Evolutionary conservation across 2,329 filamentous ascomycete genomes (phyloP).

Genomic region (Neonectria neomacrospora): DNA sequence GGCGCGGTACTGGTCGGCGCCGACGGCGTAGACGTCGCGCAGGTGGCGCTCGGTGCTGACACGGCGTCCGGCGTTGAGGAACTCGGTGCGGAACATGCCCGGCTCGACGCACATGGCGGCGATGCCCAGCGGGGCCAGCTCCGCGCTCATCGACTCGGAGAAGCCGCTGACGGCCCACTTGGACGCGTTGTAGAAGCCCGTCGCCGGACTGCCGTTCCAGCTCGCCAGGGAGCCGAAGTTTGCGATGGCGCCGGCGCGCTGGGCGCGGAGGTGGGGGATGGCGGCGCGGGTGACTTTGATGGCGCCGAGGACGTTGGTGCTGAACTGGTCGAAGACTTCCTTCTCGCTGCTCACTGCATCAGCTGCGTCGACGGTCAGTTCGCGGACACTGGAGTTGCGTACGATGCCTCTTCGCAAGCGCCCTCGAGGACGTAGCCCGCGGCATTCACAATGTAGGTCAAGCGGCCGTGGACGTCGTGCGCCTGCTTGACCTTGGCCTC

Average conservation of each 20-base stretch:
- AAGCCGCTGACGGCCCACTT: conserved; percentile 58
- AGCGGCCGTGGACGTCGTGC: conserved; percentile 17
- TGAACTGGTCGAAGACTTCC: conserved; percentile 51
- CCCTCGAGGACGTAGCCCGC: conserved; percentile 35
- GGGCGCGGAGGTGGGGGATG: conserved; percentile 55
- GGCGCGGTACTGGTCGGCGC: conserved; percentile 17
- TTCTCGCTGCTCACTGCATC: conserved; percentile 30
- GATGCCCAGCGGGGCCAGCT: conserved; percentile 56
- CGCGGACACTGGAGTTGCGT: not conserved
- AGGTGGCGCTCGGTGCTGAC: conserved; percentile 21
- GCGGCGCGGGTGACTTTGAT: conserved; percentile 58
- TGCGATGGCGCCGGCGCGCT: conserved; percentile 47
- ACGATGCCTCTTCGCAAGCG: conserved; percentile 31
- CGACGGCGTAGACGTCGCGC: conserved; percentile 20
- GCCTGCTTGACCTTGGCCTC: conserved; percentile 26
- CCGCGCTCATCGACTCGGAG: conserved; percentile 52
- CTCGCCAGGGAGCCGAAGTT: conserved; percentile 56
- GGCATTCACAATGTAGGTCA: conserved; percentile 29
- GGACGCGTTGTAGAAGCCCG: conserved; percentile 42
- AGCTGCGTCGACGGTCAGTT: not conserved
- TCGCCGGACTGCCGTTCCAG: conserved; percentile 45
- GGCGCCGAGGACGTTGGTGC: conserved; percentile 61
- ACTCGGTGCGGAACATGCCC: conserved; percentile 32
- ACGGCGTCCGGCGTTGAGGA: conserved; percentile 31
- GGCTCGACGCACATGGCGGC: conserved; percentile 41